These are phyloP conservation scores for Paecilomyces formosus DNA, from an alignment of 2,329 filamentous ascomycete species.

Conservation along the genomic window DNA sequence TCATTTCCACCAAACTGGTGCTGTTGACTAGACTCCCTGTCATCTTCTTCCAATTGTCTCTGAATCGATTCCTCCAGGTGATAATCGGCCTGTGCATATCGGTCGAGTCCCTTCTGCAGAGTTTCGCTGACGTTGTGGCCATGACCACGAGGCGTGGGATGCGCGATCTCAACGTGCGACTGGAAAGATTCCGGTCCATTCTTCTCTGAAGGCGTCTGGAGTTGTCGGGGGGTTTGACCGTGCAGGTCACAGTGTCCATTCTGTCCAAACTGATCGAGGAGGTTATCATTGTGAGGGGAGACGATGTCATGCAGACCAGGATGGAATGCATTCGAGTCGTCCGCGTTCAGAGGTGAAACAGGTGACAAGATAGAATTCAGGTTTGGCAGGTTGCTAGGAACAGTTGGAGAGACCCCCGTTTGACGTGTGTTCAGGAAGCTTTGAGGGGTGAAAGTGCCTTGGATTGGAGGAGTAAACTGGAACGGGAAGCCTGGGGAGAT, in stretches of 20 bases:
- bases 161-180: conserved; percentile 46
- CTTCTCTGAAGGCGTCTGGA: conserved; percentile 18
- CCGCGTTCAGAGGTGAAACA: conserved; percentile 54
- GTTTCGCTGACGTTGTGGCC: conserved; percentile 68
- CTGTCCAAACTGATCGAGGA: conserved; percentile 17
- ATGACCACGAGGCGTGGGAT: conserved; percentile 55
- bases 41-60: conserved; percentile 69
- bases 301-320: conserved; percentile 16
- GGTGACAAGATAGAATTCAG: conserved; percentile 52
- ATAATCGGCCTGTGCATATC: conserved; percentile 62
- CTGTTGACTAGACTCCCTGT: conserved; percentile 37
- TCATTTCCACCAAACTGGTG: conserved; percentile 18
- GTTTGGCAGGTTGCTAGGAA: conserved; percentile 35
- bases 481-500: conserved; percentile 62
- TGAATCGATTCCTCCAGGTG: conserved; percentile 74
- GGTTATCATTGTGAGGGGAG: conserved; percentile 14
- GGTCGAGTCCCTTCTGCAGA: conserved; percentile 73
- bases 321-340: conserved; percentile 37
- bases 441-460: conserved; percentile 32
- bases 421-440: conserved; percentile 36
- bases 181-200: conserved; percentile 33
- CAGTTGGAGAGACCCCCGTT: conserved; percentile 52
- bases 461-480: conserved; percentile 50
- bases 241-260: conserved; percentile 19
- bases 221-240: conserved; percentile 20